Conservation (phyloP, 805 yeast genomes). For the Groenewaldozyma tartarivorans region DNA sequence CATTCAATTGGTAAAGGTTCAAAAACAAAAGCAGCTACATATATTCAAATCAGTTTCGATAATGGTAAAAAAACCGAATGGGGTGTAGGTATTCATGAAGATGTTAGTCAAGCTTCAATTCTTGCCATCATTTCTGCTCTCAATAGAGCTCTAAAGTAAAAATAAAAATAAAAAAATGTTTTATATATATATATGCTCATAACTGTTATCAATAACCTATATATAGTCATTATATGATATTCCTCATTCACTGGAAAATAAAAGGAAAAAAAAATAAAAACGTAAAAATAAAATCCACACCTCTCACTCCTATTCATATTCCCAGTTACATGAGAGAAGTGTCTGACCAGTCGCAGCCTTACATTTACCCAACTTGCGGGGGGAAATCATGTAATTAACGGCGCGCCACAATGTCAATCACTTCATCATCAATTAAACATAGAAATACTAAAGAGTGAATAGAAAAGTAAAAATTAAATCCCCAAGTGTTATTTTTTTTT, state of each 20-base stretch:
- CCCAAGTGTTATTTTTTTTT: too few relatives aligned
- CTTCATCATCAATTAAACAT: background rate
- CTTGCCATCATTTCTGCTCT: slow-evolving; percentile 33
- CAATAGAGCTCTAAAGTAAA: slow-evolving; percentile 18
- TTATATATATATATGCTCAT: background rate
- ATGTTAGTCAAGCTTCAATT: slow-evolving; percentile 79
- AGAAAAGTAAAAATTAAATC: background rate
- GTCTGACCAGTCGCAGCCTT: slow-evolving; percentile 8
- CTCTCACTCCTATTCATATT: background rate
- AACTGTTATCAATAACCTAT: background rate
- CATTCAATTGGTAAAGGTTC: slow-evolving; percentile 74
- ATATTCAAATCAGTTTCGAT: slow-evolving; percentile 49
- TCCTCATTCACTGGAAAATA: too few relatives aligned
- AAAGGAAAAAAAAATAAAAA: too few relatives aligned
- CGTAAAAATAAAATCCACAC: background rate
- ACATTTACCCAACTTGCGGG: slow-evolving; percentile 2
- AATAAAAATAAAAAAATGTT: too few relatives aligned
- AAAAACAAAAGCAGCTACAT: slow-evolving; percentile 67
- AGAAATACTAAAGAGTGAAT: background rate
- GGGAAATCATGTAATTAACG: too few relatives aligned
- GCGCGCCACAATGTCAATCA: slow-evolving; percentile 7
- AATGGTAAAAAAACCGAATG: slow-evolving; percentile 39
- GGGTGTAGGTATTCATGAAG: slow-evolving; percentile 93
- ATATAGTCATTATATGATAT: too few relatives aligned
- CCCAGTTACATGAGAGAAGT: background rate